Conservation (phyloP, 495 filamentous ascomycete genomes). For the Thozetella sp. region DNA sequence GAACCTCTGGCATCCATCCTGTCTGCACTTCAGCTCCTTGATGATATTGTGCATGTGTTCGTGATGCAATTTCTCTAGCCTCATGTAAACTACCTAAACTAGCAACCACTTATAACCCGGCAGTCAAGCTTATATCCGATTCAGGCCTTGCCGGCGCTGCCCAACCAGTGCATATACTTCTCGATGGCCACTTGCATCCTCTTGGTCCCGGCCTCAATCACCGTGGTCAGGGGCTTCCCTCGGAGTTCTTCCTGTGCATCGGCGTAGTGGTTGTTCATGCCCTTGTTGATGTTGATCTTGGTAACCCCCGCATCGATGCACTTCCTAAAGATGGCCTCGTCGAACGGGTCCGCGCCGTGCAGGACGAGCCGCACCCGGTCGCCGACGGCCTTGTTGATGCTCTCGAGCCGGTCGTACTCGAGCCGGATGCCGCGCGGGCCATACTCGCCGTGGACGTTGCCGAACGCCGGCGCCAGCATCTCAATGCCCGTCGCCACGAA, state of each 20-base stretch:
- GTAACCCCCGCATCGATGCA: slow-evolving; percentile 73
- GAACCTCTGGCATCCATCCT: no score
- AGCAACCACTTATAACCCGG: background rate
- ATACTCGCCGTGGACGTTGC: slow-evolving; percentile 85
- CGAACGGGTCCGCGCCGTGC: slow-evolving; percentile 80
- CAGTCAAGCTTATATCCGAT: background rate
- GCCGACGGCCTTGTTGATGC: slow-evolving; percentile 64
- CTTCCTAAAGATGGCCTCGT: slow-evolving; percentile 63
- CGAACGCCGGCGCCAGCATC: slow-evolving; percentile 83
- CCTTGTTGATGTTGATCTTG: slow-evolving; percentile 85
- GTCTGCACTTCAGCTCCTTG: background rate
- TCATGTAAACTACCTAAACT: background rate
- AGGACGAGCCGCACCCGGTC: slow-evolving; percentile 68
- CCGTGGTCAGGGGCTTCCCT: slow-evolving; percentile 66
- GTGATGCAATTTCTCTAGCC: background rate
- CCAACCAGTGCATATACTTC: slow-evolving; percentile 72
- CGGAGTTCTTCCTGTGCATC: slow-evolving; percentile 67
- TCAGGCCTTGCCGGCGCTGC: slow-evolving; percentile 64
- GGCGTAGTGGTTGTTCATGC: slow-evolving; percentile 73
- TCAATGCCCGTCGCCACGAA: slow-evolving; percentile 82
- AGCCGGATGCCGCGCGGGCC: slow-evolving; percentile 72
- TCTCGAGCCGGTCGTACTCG: slow-evolving; percentile 69
- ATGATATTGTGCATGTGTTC: background rate
- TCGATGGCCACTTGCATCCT: slow-evolving; percentile 78
- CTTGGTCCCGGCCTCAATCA: slow-evolving; percentile 73